Conservation (phyloP, 768 basidiomycete genomes). For the Podaxis sp. region DNA sequence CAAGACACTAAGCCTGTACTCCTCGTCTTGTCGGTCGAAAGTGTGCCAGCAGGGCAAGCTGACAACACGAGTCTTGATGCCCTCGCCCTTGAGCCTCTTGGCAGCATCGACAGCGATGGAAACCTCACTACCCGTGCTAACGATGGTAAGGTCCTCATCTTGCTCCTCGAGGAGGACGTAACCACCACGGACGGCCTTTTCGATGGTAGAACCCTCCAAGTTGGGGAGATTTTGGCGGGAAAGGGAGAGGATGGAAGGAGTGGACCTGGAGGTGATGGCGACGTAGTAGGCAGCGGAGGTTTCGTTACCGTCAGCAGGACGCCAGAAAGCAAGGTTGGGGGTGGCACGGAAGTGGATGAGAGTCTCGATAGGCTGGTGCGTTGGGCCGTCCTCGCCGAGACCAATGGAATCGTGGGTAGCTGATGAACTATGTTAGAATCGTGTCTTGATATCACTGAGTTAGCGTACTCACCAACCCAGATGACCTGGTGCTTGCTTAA, state of each 20-base stretch:
- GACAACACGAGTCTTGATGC: conserved; percentile 78
- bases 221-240: conserved; percentile 93
- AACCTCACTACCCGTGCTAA: conserved; percentile 88
- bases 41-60: conserved; percentile 88
- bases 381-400: conserved; percentile 91
- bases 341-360: conserved; percentile 81
- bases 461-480: conserved; percentile 71
- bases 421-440: conserved; percentile 20
- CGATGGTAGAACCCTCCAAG: conserved; percentile 82
- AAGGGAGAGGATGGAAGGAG: conserved; percentile 79
- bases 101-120: conserved; percentile 85
- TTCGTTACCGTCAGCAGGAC: conserved; percentile 94
- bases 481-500: conserved; percentile 87
- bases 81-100: conserved; percentile 68
- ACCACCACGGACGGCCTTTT: conserved; percentile 78
- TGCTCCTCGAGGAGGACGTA: conserved; percentile 84
- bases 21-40: conserved; percentile 76
- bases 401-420: conserved; percentile 96
- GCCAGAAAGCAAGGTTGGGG: conserved; percentile 91
- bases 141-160: conserved; percentile 82
- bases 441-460: neutral
- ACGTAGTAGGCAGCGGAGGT: conserved; percentile 89
- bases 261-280: conserved; percentile 67
- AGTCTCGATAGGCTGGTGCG: conserved; percentile 93
- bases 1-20: conserved; percentile 80